Evolutionary conservation across 163 green algal genomes (phyloP).

Genomic region (Scenedesmus sp.): DNA sequence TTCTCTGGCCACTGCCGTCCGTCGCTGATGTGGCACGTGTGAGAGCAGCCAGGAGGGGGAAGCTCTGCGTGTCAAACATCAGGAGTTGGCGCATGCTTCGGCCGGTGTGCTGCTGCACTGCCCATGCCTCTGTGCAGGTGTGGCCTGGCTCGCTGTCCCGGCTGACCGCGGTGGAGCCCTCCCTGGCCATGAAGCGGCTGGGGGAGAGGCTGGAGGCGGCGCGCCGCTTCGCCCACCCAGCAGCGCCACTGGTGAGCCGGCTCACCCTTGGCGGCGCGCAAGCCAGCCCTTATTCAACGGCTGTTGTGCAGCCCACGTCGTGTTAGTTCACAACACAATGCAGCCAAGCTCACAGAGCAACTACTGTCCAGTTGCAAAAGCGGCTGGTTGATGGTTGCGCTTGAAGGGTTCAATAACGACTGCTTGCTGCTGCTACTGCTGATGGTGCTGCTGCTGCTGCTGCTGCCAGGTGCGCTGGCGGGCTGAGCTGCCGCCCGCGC

Average conservation of each 20-base stretch:
- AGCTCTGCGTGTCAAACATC: too few relatives aligned
- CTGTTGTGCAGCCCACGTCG: too few relatives aligned
- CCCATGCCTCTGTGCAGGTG: slow-evolving; percentile 52
- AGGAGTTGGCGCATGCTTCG: too few relatives aligned
- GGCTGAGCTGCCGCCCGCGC: not conserved
- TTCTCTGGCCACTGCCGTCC: too few relatives aligned
- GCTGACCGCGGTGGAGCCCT: slow-evolving; percentile 77
- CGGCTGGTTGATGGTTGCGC: too few relatives aligned
- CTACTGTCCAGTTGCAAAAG: too few relatives aligned
- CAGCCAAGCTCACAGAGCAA: too few relatives aligned
- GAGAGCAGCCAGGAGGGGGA: too few relatives aligned
- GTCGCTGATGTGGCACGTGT: too few relatives aligned
- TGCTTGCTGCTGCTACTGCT: not conserved
- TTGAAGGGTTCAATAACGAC: too few relatives aligned
- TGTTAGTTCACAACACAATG: too few relatives aligned
- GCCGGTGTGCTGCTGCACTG: not conserved
- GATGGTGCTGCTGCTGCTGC: not conserved
- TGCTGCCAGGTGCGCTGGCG: slow-evolving; percentile 38
- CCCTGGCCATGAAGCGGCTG: slow-evolving; percentile 68
- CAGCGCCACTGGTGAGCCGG: not conserved
- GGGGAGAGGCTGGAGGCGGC: slow-evolving; percentile 55
- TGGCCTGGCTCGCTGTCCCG: slow-evolving; percentile 48
- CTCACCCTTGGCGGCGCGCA: not conserved
- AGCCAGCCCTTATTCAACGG: too few relatives aligned
- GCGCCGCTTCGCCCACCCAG: slow-evolving; percentile 8